phyloP scores from a whole-genome alignment of 1,139 yeast genomes.

The Saccharomycopsis hybrid region DNA sequence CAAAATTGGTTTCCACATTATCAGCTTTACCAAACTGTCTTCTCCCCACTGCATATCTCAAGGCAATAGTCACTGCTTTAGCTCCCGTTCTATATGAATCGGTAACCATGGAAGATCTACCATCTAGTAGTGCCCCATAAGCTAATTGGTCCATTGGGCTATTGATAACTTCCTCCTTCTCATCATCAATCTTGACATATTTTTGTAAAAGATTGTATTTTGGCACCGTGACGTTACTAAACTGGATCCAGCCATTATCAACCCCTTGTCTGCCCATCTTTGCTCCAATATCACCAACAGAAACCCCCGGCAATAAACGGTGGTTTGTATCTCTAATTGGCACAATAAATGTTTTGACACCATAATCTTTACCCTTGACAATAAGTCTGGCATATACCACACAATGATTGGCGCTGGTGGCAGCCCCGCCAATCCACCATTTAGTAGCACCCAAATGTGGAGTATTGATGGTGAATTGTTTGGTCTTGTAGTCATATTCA shows the following conservation, averaged over 20 bases:
- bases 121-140: constrained; percentile 80
- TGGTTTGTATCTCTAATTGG: constrained; percentile 74
- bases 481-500: constrained; percentile 57
- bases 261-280: constrained; percentile 83
- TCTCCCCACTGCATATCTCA: constrained; percentile 84
- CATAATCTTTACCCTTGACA: constrained; percentile 78
- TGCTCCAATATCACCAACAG: constrained; percentile 87
- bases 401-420: constrained; percentile 84
- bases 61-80: constrained; percentile 74
- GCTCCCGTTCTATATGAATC: constrained; percentile 81
- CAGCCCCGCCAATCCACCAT: constrained; percentile 99
- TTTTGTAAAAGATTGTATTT: constrained; percentile 77
- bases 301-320: constrained; percentile 67
- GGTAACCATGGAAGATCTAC: constrained; percentile 83
- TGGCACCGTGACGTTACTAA: constrained; percentile 74
- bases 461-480: constrained; percentile 71
- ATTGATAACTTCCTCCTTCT: constrained; percentile 57
- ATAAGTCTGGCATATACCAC: constrained; percentile 76
- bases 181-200: constrained; percentile 64
- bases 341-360: constrained; percentile 85
- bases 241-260: constrained; percentile 95
- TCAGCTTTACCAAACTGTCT: constrained; percentile 59
- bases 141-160: constrained; percentile 86
- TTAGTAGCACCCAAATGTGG: constrained; percentile 90
- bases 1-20: constrained; percentile 18